These are phyloP conservation scores for Glycine latifolia DNA, from an alignment of 306 rosid genomes.

Conservation along the genomic window DNA sequence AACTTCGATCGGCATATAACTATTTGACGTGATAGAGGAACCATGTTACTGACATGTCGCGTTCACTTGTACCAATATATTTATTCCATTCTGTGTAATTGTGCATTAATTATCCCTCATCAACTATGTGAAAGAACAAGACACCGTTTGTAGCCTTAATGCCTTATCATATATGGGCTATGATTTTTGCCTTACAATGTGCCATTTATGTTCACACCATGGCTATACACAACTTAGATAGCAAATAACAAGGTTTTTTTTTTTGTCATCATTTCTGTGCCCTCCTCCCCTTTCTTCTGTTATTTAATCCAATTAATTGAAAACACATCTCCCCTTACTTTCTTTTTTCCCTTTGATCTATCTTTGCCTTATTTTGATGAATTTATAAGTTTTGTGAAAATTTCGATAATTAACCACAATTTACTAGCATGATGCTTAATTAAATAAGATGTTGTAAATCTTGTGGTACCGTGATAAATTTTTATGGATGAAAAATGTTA, in stretches of 20 bases:
- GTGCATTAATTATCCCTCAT: constrained; percentile 37
- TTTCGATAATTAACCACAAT: neutral
- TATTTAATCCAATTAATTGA: neutral
- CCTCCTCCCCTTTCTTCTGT: neutral
- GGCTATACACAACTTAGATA: constrained; percentile 4
- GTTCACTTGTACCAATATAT: constrained; percentile 16
- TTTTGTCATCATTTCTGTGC: neutral
- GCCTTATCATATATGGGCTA: constrained; percentile 1
- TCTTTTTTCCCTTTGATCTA: neutral
- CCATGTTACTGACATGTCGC: constrained; percentile 29
- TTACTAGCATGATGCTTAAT: neutral
- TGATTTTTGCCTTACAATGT: constrained; percentile 2
- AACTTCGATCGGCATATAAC: constrained; percentile 7
- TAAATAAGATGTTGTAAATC: too few species aligned
- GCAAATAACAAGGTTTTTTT: neutral
- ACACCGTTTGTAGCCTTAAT: constrained; percentile 21
- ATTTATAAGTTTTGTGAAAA: constrained; percentile 9
- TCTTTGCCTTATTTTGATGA: neutral
- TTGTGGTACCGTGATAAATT: too few species aligned
- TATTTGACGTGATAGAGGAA: constrained; percentile 36
- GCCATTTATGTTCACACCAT: constrained; percentile 12
- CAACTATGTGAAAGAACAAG: constrained; percentile 41
- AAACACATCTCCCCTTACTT: neutral
- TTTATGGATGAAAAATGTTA: neutral
- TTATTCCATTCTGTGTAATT: constrained; percentile 27